phyloP scores from a whole-genome alignment of 345 rosid genomes.

The Theobroma cacao region DNA sequence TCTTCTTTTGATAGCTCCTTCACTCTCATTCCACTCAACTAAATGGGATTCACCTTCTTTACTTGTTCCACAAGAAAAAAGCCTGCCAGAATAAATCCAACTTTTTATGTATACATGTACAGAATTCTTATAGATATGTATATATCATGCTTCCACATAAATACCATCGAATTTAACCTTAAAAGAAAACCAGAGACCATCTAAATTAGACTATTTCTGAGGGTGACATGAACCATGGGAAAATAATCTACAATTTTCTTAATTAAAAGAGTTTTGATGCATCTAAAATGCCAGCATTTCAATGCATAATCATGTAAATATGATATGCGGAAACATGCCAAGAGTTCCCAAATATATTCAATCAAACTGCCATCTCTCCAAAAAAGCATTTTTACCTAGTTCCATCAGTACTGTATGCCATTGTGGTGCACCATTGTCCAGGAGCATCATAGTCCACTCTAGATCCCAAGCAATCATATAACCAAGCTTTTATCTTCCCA shows the following conservation, averaged over 20 bases:
- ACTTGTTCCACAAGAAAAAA: constrained; percentile 73
- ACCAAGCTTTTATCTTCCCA: constrained; percentile 93
- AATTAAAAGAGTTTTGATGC: neutral
- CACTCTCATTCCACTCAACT: constrained; percentile 75
- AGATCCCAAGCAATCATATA: constrained; percentile 74
- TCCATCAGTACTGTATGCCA: constrained; percentile 91
- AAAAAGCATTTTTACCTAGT: constrained; percentile 42
- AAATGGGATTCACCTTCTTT: constrained; percentile 66
- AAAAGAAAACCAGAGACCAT: neutral
- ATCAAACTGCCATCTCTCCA: constrained; percentile 3
- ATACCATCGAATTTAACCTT: neutral
- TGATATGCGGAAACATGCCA: neutral
- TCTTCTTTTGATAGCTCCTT: constrained; percentile 53
- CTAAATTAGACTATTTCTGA: neutral
- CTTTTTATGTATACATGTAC: neutral
- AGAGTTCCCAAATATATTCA: neutral
- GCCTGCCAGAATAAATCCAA: constrained; percentile 31
- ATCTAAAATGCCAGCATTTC: neutral
- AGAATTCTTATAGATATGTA: neutral
- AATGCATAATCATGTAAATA: neutral
- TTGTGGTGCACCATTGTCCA: constrained; percentile 68
- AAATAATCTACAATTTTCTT: neutral
- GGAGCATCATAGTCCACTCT: constrained; percentile 94
- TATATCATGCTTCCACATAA: neutral
- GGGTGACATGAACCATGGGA: neutral